These are phyloP conservation scores for Cornus controversa DNA, from an alignment of 148 eudicot species.

Conservation along the genomic window DNA sequence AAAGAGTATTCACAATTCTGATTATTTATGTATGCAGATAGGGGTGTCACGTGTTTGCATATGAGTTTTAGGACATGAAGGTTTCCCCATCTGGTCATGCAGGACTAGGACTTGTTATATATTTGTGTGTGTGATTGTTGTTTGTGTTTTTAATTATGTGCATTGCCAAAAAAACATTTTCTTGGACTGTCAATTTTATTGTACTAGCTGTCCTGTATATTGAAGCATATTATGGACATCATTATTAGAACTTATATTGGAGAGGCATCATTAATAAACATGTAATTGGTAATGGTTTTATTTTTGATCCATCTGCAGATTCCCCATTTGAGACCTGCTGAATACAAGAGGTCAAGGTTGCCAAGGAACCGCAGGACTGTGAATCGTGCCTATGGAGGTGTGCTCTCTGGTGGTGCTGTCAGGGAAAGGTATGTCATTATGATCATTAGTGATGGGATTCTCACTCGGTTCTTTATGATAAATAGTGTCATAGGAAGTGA, in stretches of 20 bases:
- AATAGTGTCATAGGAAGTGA: not conserved
- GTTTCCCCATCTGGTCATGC: not conserved
- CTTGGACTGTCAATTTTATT: not conserved
- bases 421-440: constrained; percentile 21
- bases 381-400: constrained; percentile 29
- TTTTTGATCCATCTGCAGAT: constrained; percentile 11
- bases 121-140: not conserved
- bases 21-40: not conserved
- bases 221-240: not conserved
- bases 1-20: not conserved
- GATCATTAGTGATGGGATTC: not conserved
- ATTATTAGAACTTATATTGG: not conserved
- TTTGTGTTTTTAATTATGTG: not conserved
- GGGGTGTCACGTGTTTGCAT: not conserved
- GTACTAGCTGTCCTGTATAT: not conserved
- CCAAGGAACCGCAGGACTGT: constrained; percentile 28
- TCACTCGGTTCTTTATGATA: not conserved
- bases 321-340: constrained; percentile 31
- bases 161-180: not conserved
- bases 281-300: no score
- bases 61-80: not conserved
- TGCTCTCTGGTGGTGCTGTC: constrained; percentile 24
- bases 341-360: constrained; percentile 30
- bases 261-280: not conserved
- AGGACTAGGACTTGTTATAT: not conserved